Percentiles rank a stretch among this genome's conserved stretches.
These are phyloP conservation scores for Catunica adiposa DNA, from an alignment of 2,329 filamentous ascomycete species.

Conservation along the genomic window DNA sequence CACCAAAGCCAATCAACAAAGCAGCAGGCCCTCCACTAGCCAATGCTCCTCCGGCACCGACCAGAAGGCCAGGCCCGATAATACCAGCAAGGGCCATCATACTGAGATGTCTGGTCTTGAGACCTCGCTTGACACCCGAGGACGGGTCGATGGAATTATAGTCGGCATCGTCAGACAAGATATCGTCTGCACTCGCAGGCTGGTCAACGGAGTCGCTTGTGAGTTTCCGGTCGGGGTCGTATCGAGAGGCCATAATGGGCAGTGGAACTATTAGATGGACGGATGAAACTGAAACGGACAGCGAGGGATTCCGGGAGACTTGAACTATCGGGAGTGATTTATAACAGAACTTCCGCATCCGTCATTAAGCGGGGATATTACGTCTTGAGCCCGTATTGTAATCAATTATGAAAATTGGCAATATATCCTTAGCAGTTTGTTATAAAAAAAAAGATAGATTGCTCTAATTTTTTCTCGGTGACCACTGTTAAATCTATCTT, in stretches of 20 bases:
- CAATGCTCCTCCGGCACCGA: constrained; percentile 55
- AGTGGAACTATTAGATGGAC: not conserved
- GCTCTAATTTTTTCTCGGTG: no score
- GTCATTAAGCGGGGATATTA: not conserved
- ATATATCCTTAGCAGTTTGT: not conserved
- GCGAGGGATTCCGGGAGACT: not conserved
- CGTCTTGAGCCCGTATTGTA: not conserved
- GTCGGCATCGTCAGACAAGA: constrained; percentile 18
- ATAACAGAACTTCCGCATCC: not conserved
- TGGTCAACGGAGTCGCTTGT: not conserved
- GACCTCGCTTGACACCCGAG: constrained; percentile 49
- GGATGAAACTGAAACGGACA: not conserved
- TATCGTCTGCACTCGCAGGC: constrained; percentile 20
- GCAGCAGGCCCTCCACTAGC: constrained; percentile 53
- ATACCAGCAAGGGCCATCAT: constrained; percentile 49
- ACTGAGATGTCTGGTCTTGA: constrained; percentile 50
- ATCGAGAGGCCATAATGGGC: not conserved
- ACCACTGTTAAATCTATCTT: no score
- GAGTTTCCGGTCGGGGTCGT: constrained; percentile 4
- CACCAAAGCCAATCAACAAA: constrained; percentile 54
- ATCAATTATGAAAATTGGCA: not conserved
- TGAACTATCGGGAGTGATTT: not conserved
- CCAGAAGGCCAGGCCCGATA: constrained; percentile 54
- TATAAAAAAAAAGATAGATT: not conserved
- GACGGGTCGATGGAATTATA: constrained; percentile 38